Conservation (phyloP, 2,329 filamentous ascomycete species). For the Ophiostoma ips region DNA sequence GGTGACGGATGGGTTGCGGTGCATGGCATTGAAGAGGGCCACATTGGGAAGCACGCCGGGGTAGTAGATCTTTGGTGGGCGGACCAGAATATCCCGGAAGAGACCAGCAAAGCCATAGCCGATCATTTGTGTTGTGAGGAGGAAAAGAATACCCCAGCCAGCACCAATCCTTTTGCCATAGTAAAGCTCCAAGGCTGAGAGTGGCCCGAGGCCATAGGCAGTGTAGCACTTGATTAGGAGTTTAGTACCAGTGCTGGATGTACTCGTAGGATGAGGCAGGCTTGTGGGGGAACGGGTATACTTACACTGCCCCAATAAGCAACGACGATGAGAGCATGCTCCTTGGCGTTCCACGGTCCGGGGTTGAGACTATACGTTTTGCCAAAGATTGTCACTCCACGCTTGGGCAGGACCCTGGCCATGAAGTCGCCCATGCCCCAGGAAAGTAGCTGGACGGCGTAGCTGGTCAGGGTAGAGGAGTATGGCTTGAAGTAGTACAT, state of each 20-base stretch:
- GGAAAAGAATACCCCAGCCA: constrained; percentile 19
- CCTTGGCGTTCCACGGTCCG: constrained; percentile 22
- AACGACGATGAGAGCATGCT: constrained; percentile 21
- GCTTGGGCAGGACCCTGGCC: constrained; percentile 17
- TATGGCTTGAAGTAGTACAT: constrained; percentile 24
- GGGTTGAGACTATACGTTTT: constrained; percentile 21
- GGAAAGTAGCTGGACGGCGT: constrained; percentile 20
- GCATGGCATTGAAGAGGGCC: constrained; percentile 20
- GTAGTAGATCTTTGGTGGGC: constrained; percentile 20
- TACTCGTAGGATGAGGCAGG: too few relatives aligned
- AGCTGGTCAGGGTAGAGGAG: constrained; percentile 16
- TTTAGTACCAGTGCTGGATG: too few relatives aligned
- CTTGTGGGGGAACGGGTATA: too few relatives aligned
- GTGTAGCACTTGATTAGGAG: constrained; percentile 17
- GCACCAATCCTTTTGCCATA: constrained; percentile 17
- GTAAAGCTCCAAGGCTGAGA: constrained; percentile 19
- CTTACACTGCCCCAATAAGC: constrained; percentile 19
- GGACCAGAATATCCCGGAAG: constrained; percentile 19
- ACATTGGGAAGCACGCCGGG: constrained; percentile 20
- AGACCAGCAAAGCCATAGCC: constrained; percentile 20
- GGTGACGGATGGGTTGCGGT: constrained; percentile 18
- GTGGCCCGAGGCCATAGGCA: constrained; percentile 18
- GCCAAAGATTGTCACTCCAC: constrained; percentile 16
- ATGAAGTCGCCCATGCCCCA: constrained; percentile 21
- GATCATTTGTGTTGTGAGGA: constrained; percentile 20